These are phyloP conservation scores for Clarireedia homoeocarpa DNA, from an alignment of 2,329 filamentous ascomycete species.

Conservation along the genomic window DNA sequence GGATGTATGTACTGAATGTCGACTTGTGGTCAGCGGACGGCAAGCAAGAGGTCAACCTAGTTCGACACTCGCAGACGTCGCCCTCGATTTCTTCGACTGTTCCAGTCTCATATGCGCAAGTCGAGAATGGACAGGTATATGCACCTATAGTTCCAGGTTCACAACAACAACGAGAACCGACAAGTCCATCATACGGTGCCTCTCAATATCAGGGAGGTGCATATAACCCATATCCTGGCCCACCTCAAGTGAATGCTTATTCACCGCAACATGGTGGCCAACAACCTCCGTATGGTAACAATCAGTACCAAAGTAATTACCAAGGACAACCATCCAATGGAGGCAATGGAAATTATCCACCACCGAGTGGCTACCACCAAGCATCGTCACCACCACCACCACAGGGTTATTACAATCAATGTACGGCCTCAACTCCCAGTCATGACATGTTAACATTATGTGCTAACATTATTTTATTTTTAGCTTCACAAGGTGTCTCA, in stretches of 20 bases:
- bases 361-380: conserved; percentile 33
- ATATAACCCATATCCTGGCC: conserved; percentile 24
- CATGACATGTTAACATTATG: background rate
- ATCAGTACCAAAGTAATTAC: background rate
- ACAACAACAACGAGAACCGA: conserved; percentile 7
- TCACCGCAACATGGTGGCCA: conserved; percentile 5
- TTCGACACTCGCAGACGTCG: conserved; percentile 54
- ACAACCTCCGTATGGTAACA: background rate
- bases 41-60: conserved; percentile 57
- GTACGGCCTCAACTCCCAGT: background rate
- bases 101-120: conserved; percentile 65
- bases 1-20: conserved; percentile 60
- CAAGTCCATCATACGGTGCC: conserved; percentile 12
- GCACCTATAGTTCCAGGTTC: conserved; percentile 21
- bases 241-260: conserved; percentile 23
- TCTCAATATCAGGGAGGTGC: conserved; percentile 9
- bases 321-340: background rate
- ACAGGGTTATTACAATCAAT: conserved; percentile 2
- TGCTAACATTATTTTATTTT: conserved; percentile 1
- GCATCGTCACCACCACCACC: conserved; percentile 21
- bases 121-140: conserved; percentile 28
- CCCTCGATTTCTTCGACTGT: conserved; percentile 78
- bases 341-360: conserved; percentile 16
- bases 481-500: conserved; percentile 11
- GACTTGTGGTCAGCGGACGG: conserved; percentile 60